Evolutionary conservation across 2,329 filamentous ascomycete genomes (phyloP), one percentile per base, ranked within the genome.

Genomic region (Blastomyces emzantsi): DNA sequence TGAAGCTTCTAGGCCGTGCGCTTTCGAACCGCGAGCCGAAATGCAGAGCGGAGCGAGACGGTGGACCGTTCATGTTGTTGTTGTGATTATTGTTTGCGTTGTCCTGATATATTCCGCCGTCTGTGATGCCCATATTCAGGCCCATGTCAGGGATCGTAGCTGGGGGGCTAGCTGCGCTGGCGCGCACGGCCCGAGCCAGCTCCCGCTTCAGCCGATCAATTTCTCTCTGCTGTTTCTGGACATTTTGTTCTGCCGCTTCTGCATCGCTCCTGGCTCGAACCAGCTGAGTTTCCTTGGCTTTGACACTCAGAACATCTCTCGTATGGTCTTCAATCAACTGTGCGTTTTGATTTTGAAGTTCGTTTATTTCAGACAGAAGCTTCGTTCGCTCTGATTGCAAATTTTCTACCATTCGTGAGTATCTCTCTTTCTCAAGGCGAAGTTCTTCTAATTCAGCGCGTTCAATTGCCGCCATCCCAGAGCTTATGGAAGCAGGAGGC

Each of bases 281-380:
- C 5, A 99, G 83, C 71, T 99, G 94, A 2, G 94, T 97, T 76
- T 99, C 94, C 77, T 99, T 99, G 17, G 94, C 94, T 75, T 97
- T 97, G 78, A 99, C 95, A 69, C 92, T 94, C 52, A 99, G 82
- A 0, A 97, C 91, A 71, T 99, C 93, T 58, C 93, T 85, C 0
- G 94, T 99, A 74, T 97, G 93, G 71, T 97, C 93, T 76, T 99
- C 94, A 66, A 99, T 99, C 43, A 99, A 82, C 67, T 94, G 89
- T 30, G 94, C 94, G 71, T 99, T 99, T 74, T 97, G 91, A 71
- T 96, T 95, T 77, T 97, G 95, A 39, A 99, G 83, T 76, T 97
- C 94, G 69, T 93, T 89, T 52, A 97, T 88, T 74, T 97, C 91
- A 0, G 91, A 94, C 65, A 87, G 84, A 59, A 96, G 83, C 71